Evolutionary conservation across 805 yeast species (phyloP), one percentile per base, ranked within the genome.

Genomic region (Wickerhamomyces chambardii): DNA sequence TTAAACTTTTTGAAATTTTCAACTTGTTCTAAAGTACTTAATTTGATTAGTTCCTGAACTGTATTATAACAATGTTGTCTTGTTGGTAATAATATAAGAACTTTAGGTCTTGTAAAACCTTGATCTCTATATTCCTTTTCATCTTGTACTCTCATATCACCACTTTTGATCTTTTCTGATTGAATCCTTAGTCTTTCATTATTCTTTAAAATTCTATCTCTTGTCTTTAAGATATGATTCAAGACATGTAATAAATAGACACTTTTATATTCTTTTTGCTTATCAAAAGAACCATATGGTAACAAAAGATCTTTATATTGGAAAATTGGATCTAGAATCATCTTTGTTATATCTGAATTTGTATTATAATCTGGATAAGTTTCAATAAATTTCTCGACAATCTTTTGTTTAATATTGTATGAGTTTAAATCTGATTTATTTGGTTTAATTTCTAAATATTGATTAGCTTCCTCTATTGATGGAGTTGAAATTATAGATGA

Each of bases 91-190:
- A 92, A 58, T 5, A 90, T 74, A 37, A 92, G 60, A 2, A 82
- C 87, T 50, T 87, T 89, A 1, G 98, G 95, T 42, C 97, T 70
- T 0, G 96, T 89, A 55, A 86, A 92, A 21, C 98, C 97, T 57
- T 92, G 97, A 55, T 92, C 98, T 37, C 95, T 64, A 43, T 70
- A 68, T 47, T 85, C 94, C 11, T 73, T 73, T 34, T 68, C 73
- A 18, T 63, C 61, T 38, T 61, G 51, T 36, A 67, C 55, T 35
- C 58, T 61, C n/a, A 63, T 32, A 17, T 51, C 46, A 4, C 54
- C 47, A 29, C 48, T 53, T 30, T 63, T 53, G 31, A 64, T 37
- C 15, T 60, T 53, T 27, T 65, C 73, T 39, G 65, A 66, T 37
- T 62, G 63, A 15, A 55, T 45, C 22, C 64, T 58, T 16, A 78